These are phyloP conservation scores for Phycomyces nitens DNA, from an alignment of 192 early-diverging fungal species.

Conservation along the genomic window DNA sequence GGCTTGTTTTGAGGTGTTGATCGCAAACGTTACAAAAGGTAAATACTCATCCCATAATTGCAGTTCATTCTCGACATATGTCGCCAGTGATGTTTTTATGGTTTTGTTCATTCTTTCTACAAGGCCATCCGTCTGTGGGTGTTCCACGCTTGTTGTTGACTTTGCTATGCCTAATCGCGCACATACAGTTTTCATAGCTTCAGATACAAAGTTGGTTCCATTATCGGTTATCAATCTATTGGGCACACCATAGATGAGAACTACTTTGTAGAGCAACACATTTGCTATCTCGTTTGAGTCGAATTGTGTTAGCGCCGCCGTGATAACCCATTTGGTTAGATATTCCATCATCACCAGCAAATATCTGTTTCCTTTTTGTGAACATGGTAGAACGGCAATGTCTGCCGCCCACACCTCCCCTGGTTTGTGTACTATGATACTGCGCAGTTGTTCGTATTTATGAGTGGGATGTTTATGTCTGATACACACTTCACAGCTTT, in stretches of 20 bases:
- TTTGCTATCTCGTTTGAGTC: neutral
- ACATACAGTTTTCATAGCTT: neutral
- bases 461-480: too few relatives aligned
- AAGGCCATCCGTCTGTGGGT: neutral
- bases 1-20: neutral
- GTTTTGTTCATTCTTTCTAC: constrained; percentile 11
- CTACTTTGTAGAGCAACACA: neutral
- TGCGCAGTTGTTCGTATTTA: too few relatives aligned
- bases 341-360: constrained; percentile 6
- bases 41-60: neutral
- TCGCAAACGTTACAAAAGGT: neutral
- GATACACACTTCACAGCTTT: too few relatives aligned
- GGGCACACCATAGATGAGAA: neutral
- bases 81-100: neutral
- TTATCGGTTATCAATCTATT: neutral
- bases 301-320: neutral
- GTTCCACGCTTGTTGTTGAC: constrained; percentile 1
- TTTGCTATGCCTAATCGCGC: neutral
- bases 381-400: constrained; percentile 4
- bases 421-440: neutral
- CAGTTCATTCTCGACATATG: neutral
- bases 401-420: neutral
- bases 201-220: neutral
- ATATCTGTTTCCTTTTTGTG: constrained; percentile 3
- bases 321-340: constrained; percentile 6